Conservation (phyloP, 2,329 filamentous ascomycete species). For the Neocatenulostroma microsporum region DNA sequence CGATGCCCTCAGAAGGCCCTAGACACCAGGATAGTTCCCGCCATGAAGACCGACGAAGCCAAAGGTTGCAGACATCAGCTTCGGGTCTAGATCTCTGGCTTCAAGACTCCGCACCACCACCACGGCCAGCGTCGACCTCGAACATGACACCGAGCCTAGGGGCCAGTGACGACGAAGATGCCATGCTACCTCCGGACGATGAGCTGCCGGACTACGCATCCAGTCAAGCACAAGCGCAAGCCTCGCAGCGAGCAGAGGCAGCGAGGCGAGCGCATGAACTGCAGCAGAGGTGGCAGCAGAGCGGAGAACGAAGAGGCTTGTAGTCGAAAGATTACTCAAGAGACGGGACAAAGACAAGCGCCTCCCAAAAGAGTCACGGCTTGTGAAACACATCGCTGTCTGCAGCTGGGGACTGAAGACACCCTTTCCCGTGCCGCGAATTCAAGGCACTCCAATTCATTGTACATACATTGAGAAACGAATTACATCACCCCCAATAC, state of each 20-base stretch:
- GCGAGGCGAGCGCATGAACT: slow-evolving; percentile 38
- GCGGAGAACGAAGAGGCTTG: no score
- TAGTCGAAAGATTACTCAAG: no score
- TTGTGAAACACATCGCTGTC: no score
- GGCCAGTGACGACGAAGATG: slow-evolving; percentile 14
- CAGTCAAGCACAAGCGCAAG: slow-evolving; percentile 40
- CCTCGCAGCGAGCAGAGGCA: slow-evolving; percentile 33
- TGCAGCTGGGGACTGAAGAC: no score
- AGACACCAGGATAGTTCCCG: no score
- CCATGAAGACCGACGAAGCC: no score
- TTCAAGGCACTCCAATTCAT: no score
- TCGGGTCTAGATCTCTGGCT: slow-evolving; percentile 18
- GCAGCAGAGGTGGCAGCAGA: slow-evolving; percentile 36
- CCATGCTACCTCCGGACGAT: slow-evolving; percentile 27
- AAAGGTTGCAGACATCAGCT: slow-evolving; percentile 6
- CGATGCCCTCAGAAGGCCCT: slow-evolving; percentile 18
- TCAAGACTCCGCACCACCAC: slow-evolving; percentile 14
- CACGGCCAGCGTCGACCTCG: slow-evolving; percentile 1
- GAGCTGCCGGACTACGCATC: slow-evolving; percentile 41
- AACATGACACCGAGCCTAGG: not conserved
- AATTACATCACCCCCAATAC: no score
- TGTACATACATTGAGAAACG: no score
- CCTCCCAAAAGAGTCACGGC: no score
- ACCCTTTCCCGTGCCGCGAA: no score
- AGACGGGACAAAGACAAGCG: no score